A percentile compares a stretch with the other conserved stretches of the same genome.
Conservation (phyloP, 2,329 filamentous ascomycete genomes). For the Pseudopyricularia cyperi region DNA sequence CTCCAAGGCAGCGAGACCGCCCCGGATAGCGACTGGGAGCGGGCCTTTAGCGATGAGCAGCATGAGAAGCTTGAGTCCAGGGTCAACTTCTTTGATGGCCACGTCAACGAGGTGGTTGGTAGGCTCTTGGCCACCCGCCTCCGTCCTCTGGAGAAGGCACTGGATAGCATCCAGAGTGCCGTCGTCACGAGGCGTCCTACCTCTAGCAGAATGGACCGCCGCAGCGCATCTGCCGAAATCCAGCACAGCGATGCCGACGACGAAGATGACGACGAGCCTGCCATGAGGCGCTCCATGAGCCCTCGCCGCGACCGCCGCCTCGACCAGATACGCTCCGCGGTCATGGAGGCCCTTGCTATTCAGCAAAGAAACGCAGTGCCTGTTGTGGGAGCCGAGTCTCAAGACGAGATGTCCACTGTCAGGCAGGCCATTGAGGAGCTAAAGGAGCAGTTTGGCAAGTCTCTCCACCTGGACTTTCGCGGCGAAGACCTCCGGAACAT, state of each 20-base stretch:
- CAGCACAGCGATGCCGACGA: constrained; percentile 88
- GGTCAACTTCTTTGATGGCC: constrained; percentile 80
- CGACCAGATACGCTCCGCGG: constrained; percentile 65
- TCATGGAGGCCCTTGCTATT: constrained; percentile 58
- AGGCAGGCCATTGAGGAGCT: constrained; percentile 55
- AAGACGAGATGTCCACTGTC: constrained; percentile 34
- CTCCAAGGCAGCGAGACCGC: constrained; percentile 51
- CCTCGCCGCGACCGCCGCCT: constrained; percentile 65
- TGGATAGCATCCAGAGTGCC: constrained; percentile 62
- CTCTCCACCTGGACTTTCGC: constrained; percentile 28
- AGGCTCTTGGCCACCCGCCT: constrained; percentile 64
- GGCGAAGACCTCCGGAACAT: constrained; percentile 45
- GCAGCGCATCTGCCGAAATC: constrained; percentile 56
- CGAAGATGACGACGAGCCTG: constrained; percentile 62
- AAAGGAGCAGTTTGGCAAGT: constrained; percentile 37
- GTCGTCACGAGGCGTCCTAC: constrained; percentile 36
- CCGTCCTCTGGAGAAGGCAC: constrained; percentile 66
- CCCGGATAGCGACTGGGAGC: constrained; percentile 84
- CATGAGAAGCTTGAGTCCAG: constrained; percentile 72
- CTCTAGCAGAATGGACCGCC: constrained; percentile 44
- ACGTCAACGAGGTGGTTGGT: constrained; percentile 77
- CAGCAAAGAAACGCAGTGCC: constrained; percentile 31
- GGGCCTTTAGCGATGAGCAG: constrained; percentile 67
- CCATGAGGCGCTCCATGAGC: constrained; percentile 56
- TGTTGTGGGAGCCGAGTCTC: constrained; percentile 12